Conservation (phyloP, 1,139 yeast genomes). For the Nakaseomyces nivariensis region DNA sequence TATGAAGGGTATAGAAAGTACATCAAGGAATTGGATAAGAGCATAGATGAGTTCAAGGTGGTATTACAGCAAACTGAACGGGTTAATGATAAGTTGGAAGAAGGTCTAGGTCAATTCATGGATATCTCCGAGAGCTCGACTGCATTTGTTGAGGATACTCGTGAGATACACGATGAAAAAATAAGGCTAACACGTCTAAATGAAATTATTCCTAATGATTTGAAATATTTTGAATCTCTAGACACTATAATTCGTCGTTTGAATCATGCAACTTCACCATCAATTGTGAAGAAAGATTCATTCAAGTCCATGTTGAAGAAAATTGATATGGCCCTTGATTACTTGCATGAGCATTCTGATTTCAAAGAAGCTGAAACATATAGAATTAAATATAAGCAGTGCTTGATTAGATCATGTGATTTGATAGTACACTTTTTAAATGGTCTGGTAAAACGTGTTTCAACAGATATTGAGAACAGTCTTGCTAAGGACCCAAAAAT, state of each 20-base stretch:
- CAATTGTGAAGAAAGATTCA: conserved; percentile 47
- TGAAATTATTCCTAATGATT: conserved; percentile 41
- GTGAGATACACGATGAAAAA: conserved; percentile 44
- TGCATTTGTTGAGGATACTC: conserved; percentile 24
- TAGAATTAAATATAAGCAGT: conserved; percentile 66
- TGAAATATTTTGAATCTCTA: conserved; percentile 57
- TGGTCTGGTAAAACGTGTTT: conserved; percentile 41
- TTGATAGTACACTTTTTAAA: conserved; percentile 60
- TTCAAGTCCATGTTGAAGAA: conserved; percentile 46
- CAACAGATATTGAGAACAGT: conserved; percentile 35
- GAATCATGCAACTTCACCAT: conserved; percentile 44
- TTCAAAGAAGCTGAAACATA: conserved; percentile 67
- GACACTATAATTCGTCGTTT: conserved; percentile 61
- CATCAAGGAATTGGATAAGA: conserved; percentile 15
- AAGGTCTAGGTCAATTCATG: conserved; percentile 13
- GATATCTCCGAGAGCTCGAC: conserved; percentile 12
- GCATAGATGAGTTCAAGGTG: conserved; percentile 14
- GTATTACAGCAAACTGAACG: conserved; percentile 15
- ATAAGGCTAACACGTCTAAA: conserved; percentile 37
- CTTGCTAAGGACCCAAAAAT: conserved; percentile 9
- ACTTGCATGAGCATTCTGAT: conserved; percentile 38
- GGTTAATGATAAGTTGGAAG: conserved; percentile 13
- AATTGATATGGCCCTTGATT: conserved; percentile 50
- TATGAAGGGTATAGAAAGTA: conserved; percentile 6
- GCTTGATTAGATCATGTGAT: conserved; percentile 74